These are phyloP conservation scores for Pseudogymnoascus sp. DNA, from an alignment of 2,329 filamentous ascomycete species.

Conservation along the genomic window DNA sequence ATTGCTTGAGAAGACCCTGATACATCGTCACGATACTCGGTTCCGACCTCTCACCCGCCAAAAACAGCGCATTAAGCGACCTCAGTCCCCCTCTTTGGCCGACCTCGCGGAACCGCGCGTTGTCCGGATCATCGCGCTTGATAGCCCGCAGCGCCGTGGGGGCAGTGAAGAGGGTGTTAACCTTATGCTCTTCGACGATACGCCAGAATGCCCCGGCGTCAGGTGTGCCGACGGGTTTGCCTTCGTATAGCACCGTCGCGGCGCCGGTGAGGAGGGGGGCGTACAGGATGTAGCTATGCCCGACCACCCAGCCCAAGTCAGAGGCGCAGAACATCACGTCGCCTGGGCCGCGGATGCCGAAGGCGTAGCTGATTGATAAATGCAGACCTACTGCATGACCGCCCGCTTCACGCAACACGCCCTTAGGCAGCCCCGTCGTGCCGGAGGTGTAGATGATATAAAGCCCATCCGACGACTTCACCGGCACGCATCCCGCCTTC, in stretches of 20 bases:
- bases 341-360: conserved; percentile 72
- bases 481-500: conserved; percentile 65
- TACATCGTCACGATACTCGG: conserved; percentile 78
- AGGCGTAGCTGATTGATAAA: conserved; percentile 73
- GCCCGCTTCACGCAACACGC: conserved; percentile 71
- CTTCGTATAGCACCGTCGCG: conserved; percentile 81
- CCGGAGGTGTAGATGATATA: conserved; percentile 88
- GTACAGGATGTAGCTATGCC: conserved; percentile 82
- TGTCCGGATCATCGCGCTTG: conserved; percentile 72
- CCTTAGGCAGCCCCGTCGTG: conserved; percentile 76
- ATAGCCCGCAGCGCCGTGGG: conserved; percentile 83
- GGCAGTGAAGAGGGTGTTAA: conserved; percentile 77
- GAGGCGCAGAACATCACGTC: conserved; percentile 65
- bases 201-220: conserved; percentile 85
- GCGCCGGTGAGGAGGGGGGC: conserved; percentile 78
- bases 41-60: conserved; percentile 84
- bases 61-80: conserved; percentile 64
- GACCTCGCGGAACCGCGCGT: conserved; percentile 51
- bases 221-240: conserved; percentile 86
- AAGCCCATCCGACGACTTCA: conserved; percentile 68
- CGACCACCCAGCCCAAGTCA: conserved; percentile 90
- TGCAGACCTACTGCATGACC: conserved; percentile 82
- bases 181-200: conserved; percentile 73
- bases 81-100: conserved; percentile 64
- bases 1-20: conserved; percentile 58